Conservation (phyloP, 179 eudicot species). For the Camellia oleifera region DNA sequence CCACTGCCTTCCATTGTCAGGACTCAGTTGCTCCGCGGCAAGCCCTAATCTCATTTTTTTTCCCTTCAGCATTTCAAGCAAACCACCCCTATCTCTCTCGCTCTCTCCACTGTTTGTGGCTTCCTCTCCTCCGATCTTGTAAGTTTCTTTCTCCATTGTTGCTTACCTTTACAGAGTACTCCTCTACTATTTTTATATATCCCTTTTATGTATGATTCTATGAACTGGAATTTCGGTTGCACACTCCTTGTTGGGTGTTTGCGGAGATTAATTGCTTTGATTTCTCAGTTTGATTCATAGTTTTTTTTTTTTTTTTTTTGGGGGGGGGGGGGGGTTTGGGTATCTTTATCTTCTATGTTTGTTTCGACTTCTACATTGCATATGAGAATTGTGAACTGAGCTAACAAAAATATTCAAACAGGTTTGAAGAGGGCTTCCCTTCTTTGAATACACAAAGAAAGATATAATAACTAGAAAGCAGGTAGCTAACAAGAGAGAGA, state of each 20-base stretch:
- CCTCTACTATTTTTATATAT: no score
- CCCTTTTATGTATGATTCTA: no score
- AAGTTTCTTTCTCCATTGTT: no score
- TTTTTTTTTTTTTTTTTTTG: not conserved
- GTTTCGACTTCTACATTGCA: not conserved
- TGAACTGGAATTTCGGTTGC: not conserved
- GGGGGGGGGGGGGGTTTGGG: not conserved
- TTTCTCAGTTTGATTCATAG: not conserved
- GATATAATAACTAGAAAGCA: not conserved
- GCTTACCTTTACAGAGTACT: no score
- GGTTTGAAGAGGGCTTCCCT: not conserved
- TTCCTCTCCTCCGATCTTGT: no score
- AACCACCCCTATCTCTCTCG: no score
- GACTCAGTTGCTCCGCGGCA: no score
- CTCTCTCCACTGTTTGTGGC: no score
- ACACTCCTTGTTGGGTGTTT: not conserved
- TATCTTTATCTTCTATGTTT: not conserved
- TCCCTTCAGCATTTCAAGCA: no score
- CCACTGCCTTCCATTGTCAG: no score
- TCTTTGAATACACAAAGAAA: not conserved
- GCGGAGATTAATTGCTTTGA: not conserved
- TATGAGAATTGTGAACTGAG: not conserved
- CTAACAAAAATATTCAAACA: not conserved
- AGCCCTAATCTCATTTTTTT: no score
- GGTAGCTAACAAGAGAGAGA: slow-evolving; percentile 16